Evolutionary conservation across 805 yeast genomes (phyloP).

Genomic region (Vanderwaltozyma verrucispora): DNA sequence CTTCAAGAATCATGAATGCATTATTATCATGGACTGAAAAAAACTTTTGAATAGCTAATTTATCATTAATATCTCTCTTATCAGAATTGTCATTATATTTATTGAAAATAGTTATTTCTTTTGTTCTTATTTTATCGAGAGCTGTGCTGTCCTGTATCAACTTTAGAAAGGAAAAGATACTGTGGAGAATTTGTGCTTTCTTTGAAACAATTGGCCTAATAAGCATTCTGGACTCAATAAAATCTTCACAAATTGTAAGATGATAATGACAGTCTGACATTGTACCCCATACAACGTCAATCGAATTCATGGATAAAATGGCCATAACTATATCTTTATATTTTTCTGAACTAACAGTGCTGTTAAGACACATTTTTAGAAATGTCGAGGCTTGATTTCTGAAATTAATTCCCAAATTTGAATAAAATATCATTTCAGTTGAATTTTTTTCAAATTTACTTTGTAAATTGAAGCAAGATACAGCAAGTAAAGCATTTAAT

Average conservation of each 20-base stretch:
- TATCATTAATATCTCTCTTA: neutral
- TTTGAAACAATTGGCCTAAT: conserved; percentile 56
- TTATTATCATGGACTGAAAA: neutral
- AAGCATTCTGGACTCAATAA: conserved; percentile 58
- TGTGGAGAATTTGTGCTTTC: conserved; percentile 67
- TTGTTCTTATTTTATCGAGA: conserved; percentile 19
- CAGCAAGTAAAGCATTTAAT: conserved; percentile 69
- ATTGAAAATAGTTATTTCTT: too few species aligned
- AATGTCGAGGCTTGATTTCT: conserved; percentile 66
- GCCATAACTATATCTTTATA: conserved; percentile 81
- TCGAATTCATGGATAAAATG: conserved; percentile 74
- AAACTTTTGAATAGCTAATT: too few species aligned
- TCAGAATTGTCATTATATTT: too few species aligned
- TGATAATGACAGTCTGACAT: conserved; percentile 77
- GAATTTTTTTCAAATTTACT: conserved; percentile 60
- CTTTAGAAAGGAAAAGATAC: conserved; percentile 67
- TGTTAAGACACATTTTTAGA: conserved; percentile 47
- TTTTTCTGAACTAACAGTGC: conserved; percentile 46
- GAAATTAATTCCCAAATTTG: conserved; percentile 62
- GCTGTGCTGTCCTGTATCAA: conserved; percentile 67
- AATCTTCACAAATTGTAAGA: conserved; percentile 64
- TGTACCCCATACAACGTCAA: conserved; percentile 85
- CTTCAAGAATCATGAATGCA: neutral
- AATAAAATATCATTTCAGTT: conserved; percentile 56
- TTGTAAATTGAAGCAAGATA: conserved; percentile 70